Base-by-base conservation (phyloP, 495 filamentous ascomycete genomes). In the Neurospora intermedia region DNA sequence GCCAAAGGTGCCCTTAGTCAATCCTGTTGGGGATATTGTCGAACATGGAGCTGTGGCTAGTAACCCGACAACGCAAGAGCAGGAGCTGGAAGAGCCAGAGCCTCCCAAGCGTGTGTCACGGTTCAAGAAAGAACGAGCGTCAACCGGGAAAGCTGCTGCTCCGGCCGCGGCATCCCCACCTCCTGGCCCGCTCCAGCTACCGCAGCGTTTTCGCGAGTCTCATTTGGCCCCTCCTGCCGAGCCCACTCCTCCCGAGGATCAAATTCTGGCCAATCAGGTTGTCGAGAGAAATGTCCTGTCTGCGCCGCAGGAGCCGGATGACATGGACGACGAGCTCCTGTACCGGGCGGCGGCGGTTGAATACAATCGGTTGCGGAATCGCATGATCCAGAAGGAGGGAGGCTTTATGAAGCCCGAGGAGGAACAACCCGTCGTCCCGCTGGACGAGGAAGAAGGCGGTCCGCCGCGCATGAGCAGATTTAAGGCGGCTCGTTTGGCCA, bases 401-500 rank as follows among this genome's bases (percentile, higher is more conserved):
- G 94, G 93, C 2, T 94, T 95, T 77, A 76, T 88, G 77, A 83
- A 86, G 42, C 81, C 89, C 72, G 87, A 91, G 59, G 89, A 92
- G 71, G 73, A 75, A 43, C 43, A 74, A 43, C 73, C 73, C 20
- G 83, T 89, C 6, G 69, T 77, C 31, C 89, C 90, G 3, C 81
- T 93, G 10, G 90, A 93, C 73, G 90, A 90, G 73, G 89, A 91
- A 72, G 87, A 91, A 13, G 87, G 88, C 41, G 87, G 88, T 59
- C 81, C 84, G 39, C 91, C 87, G 79, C 91, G 91, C 75, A 83
- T 97, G 73, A 98, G 95, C 85, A 87, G 92, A 74, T 99, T 98
- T 82, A 96, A 90, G 81, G 93, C 94, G 72, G 93, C 96, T 7
- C 88, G 93, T 70, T 79, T 97, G 79, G 85, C 84, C 69, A 86